Conservation (phyloP, 768 basidiomycete genomes). For the Russula griseocarnosa region DNA sequence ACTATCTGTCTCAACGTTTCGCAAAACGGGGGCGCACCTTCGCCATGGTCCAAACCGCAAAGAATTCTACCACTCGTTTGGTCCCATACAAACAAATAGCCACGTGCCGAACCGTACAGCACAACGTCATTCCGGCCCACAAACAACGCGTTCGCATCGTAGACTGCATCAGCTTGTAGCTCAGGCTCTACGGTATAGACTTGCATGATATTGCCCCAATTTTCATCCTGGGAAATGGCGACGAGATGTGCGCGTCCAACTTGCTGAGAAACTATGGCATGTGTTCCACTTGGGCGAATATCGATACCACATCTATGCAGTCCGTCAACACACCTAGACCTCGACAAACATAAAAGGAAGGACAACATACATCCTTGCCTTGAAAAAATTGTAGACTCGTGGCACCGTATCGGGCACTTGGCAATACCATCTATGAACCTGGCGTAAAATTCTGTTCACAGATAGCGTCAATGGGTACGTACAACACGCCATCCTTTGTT, state of each 20-base stretch:
- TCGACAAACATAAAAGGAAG: no score
- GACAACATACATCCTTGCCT: slow-evolving; percentile 51
- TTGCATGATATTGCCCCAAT: slow-evolving; percentile 51
- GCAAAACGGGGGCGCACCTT: slow-evolving; percentile 41
- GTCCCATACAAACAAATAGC: slow-evolving; percentile 61
- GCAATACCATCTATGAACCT: slow-evolving; percentile 54
- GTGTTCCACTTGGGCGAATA: slow-evolving; percentile 45
- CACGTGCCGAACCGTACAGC: slow-evolving; percentile 53
- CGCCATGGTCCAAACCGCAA: slow-evolving; percentile 58
- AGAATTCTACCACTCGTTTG: slow-evolving; percentile 48
- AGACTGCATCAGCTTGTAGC: slow-evolving; percentile 31
- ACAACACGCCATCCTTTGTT: slow-evolving; percentile 68
- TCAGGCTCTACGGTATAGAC: slow-evolving; percentile 47
- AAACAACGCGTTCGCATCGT: slow-evolving; percentile 51
- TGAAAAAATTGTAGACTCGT: slow-evolving; percentile 55
- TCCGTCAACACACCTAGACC: slow-evolving; percentile 21
- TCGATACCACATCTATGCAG: slow-evolving; percentile 50
- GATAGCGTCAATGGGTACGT: slow-evolving; percentile 29
- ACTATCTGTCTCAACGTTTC: background rate
- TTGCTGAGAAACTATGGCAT: slow-evolving; percentile 51
- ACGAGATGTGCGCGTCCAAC: slow-evolving; percentile 52
- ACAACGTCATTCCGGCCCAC: slow-evolving; percentile 50
- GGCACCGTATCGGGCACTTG: slow-evolving; percentile 64
- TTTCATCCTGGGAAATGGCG: slow-evolving; percentile 46
- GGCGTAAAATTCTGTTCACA: background rate